Conservation (phyloP, 176 grass and related monocot species). For the Elaeis guineensis region DNA sequence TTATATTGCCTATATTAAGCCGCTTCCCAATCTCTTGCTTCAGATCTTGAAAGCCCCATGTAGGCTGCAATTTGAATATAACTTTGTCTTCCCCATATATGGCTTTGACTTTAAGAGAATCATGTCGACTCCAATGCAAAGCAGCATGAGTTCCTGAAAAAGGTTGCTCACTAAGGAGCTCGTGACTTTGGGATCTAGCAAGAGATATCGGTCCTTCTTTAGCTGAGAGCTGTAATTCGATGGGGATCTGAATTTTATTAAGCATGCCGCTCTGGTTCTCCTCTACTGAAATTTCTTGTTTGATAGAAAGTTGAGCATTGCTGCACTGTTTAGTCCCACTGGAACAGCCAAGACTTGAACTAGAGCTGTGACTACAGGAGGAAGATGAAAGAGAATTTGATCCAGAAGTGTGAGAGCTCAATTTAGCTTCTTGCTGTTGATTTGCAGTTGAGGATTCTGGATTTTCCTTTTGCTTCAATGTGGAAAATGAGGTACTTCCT, state of each 20-base stretch:
- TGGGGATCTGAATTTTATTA: constrained; percentile 18
- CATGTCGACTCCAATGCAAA: constrained; percentile 19
- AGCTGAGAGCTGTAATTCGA: constrained; percentile 18
- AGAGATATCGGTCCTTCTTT: constrained; percentile 30
- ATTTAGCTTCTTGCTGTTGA: constrained; percentile 30
- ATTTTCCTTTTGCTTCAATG: constrained; percentile 40
- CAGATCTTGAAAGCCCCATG: constrained; percentile 63
- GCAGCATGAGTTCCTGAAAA: constrained; percentile 18
- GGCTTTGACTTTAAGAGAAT: constrained; percentile 83
- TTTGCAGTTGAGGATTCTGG: constrained; percentile 34
- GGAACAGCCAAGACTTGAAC: constrained; percentile 58
- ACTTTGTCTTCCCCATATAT: constrained; percentile 84
- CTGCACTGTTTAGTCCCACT: constrained; percentile 32
- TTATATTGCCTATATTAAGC: constrained; percentile 31
- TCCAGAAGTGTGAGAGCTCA: constrained; percentile 41
- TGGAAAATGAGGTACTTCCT: constrained; percentile 17
- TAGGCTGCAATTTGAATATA: constrained; percentile 69
- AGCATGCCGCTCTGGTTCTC: constrained; percentile 40
- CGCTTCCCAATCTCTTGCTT: constrained; percentile 71
- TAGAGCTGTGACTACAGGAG: constrained; percentile 65
- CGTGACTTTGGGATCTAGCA: constrained; percentile 27
- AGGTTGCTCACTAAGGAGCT: constrained; percentile 35
- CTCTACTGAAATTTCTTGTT: constrained; percentile 46
- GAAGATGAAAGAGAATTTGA: constrained; percentile 64
- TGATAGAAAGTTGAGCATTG: constrained; percentile 28